Base-by-base conservation (phyloP, 2,329 filamentous ascomycete species). In the Diaporthe caulivora region DNA sequence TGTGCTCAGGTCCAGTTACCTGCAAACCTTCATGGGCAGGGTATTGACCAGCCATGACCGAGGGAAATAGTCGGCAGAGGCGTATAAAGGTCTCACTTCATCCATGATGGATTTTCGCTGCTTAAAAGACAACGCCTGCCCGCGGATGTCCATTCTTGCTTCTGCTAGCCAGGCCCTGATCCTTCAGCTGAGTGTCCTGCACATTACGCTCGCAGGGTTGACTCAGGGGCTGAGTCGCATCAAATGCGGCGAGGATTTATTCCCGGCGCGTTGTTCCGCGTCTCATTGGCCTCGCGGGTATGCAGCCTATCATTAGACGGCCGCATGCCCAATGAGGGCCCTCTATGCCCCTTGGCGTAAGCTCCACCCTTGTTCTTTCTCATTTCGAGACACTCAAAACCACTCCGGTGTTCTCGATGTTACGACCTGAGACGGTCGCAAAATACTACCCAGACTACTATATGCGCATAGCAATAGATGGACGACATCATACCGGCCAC, bases 21-120 rank as follows among this genome's bases (percentile, higher is more conserved):
- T 65, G 62, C 21, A 65, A 18, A 8, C 62, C 62, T 51, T 65
- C 62, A 65, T 65, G 62, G 62, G 21, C 62, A 65, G 62, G 62
- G 42, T 65, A 65, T 37, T 49, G 62, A 26, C 44, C 44, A 51
- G 62, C 62, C 62, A 65, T 65, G 62, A 5, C 62, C 37, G 44
- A 26, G 44, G 62, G 29, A 65, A 44, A 65, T 65, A 3, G 34
- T 10, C 37, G 37, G 29, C 44, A 65, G 29, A 65, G 29, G n/a
- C 62, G 24, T 40, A 10, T 8, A 24, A 34, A 26, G 18, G 6
- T 44, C 26, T 34, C 5, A 9, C 6, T 24, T 24, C 2, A 24
- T 3, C 9, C 62, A 51, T 65, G 13, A 51, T 65, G 62, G 44
- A 29, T 3, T 9, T n/a, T 37, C 40, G 29, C 6, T 18, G 29